Evolutionary conservation across 1,284 basidiomycete genomes (phyloP).

Genomic region (Austropuccinia psidii): DNA sequence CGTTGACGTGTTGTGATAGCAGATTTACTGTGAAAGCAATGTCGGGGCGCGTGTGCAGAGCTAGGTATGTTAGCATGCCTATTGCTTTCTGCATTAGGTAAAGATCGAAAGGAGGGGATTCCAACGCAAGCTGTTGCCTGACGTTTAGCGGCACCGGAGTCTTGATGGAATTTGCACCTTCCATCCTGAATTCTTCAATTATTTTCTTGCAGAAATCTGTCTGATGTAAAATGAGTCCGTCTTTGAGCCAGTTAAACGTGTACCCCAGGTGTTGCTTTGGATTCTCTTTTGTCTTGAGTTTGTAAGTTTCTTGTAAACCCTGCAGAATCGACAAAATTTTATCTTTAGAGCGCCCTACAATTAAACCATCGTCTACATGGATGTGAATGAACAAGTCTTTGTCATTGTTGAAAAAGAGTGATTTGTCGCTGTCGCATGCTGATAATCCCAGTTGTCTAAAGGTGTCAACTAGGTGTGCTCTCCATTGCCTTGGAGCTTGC

Average conservation of each 20-base stretch:
- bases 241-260: neutral
- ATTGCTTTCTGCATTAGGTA: neutral
- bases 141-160: neutral
- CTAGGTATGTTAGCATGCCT: constrained; percentile 1
- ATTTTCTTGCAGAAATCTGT: neutral
- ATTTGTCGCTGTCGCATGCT: neutral
- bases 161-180: neutral
- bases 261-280: neutral
- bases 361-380: constrained; percentile 2
- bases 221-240: neutral
- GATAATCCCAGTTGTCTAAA: neutral
- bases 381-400: neutral
- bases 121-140: neutral
- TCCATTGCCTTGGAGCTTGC: neutral
- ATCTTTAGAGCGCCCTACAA: neutral
- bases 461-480: neutral
- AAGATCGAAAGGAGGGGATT: neutral
- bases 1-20: neutral
- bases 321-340: neutral
- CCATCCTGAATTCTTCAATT: neutral
- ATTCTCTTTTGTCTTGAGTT: neutral
- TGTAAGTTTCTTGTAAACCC: neutral
- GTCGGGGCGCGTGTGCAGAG: neutral
- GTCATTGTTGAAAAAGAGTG: neutral
- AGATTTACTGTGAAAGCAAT: constrained; percentile 10